Evolutionary conservation across 768 basidiomycete genomes (phyloP).

Genomic region (Boletus rubropictus): DNA sequence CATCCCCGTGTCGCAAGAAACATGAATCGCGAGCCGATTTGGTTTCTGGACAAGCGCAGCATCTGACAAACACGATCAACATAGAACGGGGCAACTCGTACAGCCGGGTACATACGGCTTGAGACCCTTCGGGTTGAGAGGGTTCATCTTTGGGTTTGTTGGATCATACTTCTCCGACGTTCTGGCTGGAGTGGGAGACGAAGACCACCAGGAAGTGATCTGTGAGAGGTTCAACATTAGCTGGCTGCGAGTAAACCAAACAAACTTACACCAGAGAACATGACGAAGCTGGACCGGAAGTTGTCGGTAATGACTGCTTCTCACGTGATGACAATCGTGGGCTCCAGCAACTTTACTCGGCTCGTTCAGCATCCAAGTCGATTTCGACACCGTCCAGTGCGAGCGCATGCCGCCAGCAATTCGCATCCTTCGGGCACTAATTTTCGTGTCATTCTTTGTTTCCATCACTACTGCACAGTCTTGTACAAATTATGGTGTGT

Average conservation of each 20-base stretch:
- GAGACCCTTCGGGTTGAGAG: constrained; percentile 87
- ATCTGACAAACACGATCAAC: constrained; percentile 43
- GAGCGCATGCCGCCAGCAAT: constrained; percentile 13
- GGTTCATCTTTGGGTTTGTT: constrained; percentile 76
- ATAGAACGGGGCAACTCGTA: background rate
- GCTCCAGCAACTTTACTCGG: no score
- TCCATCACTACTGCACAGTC: constrained; percentile 19
- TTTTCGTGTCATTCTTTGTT: constrained; percentile 9
- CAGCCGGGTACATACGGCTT: constrained; percentile 68
- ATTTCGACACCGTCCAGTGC: background rate
- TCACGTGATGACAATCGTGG: no score
- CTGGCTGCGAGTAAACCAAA: background rate
- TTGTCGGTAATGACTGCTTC: background rate
- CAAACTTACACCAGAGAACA: constrained; percentile 40
- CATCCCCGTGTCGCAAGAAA: constrained; percentile 67
- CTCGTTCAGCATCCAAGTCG: no score
- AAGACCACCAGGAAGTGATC: constrained; percentile 56
- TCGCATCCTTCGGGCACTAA: constrained; percentile 6
- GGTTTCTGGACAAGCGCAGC: constrained; percentile 93
- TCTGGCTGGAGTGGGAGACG: constrained; percentile 25
- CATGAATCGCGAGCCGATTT: constrained; percentile 92
- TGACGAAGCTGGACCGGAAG: constrained; percentile 9
- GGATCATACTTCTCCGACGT: constrained; percentile 54
- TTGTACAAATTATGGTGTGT: constrained; percentile 24
- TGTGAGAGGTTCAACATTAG: constrained; percentile 14